phyloP scores from a whole-genome alignment of 306 rosid genomes.

The Rosa multiflora region DNA sequence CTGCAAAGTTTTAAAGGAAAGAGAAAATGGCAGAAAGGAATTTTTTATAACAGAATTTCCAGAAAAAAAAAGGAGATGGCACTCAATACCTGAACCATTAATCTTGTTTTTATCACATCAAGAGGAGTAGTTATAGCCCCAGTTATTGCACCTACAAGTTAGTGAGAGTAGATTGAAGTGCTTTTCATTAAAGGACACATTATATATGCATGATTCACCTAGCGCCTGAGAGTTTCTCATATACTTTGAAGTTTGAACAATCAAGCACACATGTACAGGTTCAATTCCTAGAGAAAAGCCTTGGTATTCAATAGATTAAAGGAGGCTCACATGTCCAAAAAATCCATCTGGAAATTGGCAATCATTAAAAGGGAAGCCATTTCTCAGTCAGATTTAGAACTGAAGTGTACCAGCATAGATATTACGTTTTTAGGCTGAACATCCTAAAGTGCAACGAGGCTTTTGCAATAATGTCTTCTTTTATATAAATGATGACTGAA shows the following conservation, averaged over 20 bases:
- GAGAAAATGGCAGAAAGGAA: not conserved
- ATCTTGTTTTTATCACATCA: constrained; percentile 89
- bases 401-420: not conserved
- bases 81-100: constrained; percentile 65
- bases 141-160: constrained; percentile 75
- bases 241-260: not conserved
- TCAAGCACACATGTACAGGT: not conserved
- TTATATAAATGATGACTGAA: not conserved
- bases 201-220: not conserved
- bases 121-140: constrained; percentile 97
- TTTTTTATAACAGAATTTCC: not conserved
- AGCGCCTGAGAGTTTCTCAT: not conserved
- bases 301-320: not conserved
- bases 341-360: not conserved
- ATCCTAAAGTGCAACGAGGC: not conserved
- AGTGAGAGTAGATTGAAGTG: not conserved
- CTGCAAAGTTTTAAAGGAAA: constrained; percentile 28
- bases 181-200: not conserved
- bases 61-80: not conserved
- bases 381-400: not conserved
- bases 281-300: not conserved
- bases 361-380: not conserved
- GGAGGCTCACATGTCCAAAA: not conserved
- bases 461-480: not conserved
- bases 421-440: not conserved